phyloP scores from a whole-genome alignment of 2,329 filamentous ascomycete genomes.

The Claviceps paspali region DNA sequence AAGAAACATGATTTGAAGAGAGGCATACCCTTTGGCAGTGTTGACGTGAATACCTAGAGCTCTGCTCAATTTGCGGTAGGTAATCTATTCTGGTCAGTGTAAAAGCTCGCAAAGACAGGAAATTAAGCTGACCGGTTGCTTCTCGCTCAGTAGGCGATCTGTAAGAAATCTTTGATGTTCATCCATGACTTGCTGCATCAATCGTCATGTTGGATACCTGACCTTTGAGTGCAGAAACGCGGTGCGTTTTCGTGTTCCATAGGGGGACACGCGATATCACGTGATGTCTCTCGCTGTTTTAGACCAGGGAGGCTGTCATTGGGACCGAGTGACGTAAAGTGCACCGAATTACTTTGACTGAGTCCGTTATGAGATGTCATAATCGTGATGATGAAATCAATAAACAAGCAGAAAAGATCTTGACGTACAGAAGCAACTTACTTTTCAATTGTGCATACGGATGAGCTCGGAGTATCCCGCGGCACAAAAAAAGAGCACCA shows the following conservation, averaged over 20 bases:
- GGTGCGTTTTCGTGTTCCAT: slow-evolving; percentile 2
- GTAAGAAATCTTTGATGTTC: slow-evolving; percentile 61
- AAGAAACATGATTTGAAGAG: not conserved
- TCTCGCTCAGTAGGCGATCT: slow-evolving; percentile 60
- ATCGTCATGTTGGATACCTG: not conserved
- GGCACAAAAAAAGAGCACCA: not conserved
- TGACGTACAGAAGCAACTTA: not conserved
- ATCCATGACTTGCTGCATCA: slow-evolving; percentile 25
- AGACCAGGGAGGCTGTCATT: no score
- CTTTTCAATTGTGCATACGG: not conserved
- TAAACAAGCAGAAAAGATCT: not conserved
- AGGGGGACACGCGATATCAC: slow-evolving; percentile 20
- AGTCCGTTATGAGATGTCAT: not conserved
- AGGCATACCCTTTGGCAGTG: slow-evolving; percentile 65
- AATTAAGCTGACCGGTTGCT: slow-evolving; percentile 44
- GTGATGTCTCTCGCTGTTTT: slow-evolving; percentile 14
- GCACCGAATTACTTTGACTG: not conserved
- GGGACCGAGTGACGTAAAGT: no score
- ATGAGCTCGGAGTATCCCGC: not conserved
- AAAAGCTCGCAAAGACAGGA: not conserved
- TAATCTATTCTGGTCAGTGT: slow-evolving; percentile 42
- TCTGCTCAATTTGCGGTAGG: slow-evolving; percentile 72
- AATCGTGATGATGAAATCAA: no score
- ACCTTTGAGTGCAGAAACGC: not conserved
- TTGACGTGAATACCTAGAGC: slow-evolving; percentile 74